Conservation (phyloP, 352 stramenopile species). For the Globisporangium alternatum region DNA sequence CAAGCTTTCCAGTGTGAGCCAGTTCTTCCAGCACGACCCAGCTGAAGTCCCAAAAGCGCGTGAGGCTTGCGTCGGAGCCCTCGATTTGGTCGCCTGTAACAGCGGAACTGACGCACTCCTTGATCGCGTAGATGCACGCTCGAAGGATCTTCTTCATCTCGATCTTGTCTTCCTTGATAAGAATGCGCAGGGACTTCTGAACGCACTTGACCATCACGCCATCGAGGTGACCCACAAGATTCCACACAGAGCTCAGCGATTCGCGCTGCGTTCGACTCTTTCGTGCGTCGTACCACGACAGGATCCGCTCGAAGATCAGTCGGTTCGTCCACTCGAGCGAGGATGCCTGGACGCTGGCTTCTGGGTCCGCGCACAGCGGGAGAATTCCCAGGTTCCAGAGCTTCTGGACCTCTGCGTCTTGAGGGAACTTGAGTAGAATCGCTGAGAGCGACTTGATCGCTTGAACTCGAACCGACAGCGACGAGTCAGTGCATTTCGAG, state of each 20-base stretch:
- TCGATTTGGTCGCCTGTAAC: constrained; percentile 30
- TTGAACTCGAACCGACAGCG: constrained; percentile 76
- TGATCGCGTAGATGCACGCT: constrained; percentile 62
- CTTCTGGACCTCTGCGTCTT: constrained; percentile 66
- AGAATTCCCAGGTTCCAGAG: constrained; percentile 85
- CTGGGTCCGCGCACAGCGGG: constrained; percentile 76
- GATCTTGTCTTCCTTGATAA: constrained; percentile 66
- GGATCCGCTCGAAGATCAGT: constrained; percentile 67
- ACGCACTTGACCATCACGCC: constrained; percentile 73
- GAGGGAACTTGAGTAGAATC: constrained; percentile 69
- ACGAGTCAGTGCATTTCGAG: constrained; percentile 67
- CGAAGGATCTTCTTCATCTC: constrained; percentile 51
- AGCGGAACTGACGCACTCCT: constrained; percentile 42
- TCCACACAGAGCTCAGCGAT: constrained; percentile 47
- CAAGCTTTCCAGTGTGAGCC: constrained; percentile 51
- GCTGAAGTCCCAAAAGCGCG: constrained; percentile 74
- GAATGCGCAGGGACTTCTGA: constrained; percentile 66
- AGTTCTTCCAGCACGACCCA: constrained; percentile 84
- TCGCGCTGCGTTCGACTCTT: constrained; percentile 30
- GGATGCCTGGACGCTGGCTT: constrained; percentile 68
- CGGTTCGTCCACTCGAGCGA: constrained; percentile 54
- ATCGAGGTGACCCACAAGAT: constrained; percentile 66
- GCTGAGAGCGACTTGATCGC: constrained; percentile 78
- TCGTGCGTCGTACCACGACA: constrained; percentile 49
- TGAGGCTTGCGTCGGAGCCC: constrained; percentile 35